A percentile compares a stretch with the other conserved stretches of the same genome.
Evolutionary conservation across 2,329 filamentous ascomycete species (phyloP).

Genomic region (Ascochyta lentis): DNA sequence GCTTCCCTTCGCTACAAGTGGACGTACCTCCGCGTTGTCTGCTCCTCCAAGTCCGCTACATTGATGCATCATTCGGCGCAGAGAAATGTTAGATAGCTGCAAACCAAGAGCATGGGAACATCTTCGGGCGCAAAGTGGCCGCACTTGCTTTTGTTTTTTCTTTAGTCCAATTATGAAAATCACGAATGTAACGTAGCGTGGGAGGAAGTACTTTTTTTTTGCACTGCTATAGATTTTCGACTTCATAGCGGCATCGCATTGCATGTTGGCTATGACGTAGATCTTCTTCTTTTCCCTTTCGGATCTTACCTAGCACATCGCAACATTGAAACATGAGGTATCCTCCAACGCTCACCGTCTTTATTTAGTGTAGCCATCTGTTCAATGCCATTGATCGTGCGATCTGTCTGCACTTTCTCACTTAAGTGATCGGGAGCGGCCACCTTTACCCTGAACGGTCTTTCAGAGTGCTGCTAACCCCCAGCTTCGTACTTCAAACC

Average conservation of each 20-base stretch:
- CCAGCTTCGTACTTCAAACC: neutral
- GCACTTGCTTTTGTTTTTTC: conserved; percentile 7
- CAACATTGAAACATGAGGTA: neutral
- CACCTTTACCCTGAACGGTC: neutral
- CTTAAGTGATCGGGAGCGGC: too few relatives aligned
- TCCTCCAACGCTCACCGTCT: neutral
- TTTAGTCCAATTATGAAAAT: conserved; percentile 16
- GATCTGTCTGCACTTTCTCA: neutral
- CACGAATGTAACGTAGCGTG: conserved; percentile 34
- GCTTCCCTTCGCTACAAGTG: neutral
- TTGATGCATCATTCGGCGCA: conserved; percentile 4
- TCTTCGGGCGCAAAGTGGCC: conserved; percentile 10
- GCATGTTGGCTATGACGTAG: neutral
- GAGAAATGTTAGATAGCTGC: conserved; percentile 1
- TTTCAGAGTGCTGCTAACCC: neutral
- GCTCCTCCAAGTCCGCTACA: neutral
- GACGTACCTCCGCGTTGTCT: neutral
- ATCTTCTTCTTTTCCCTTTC: neutral
- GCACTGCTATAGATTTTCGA: conserved; percentile 1
- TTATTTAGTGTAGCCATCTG: neutral
- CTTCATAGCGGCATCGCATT: conserved; percentile 1
- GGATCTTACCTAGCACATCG: neutral
- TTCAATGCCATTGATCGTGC: neutral
- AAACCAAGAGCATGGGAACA: neutral
- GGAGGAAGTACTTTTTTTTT: conserved; percentile 15